Percentiles rank a stretch among this genome's conserved stretches.
phyloP scores from a whole-genome alignment of 257 asterid genomes.

The Jacaranda mimosifolia region DNA sequence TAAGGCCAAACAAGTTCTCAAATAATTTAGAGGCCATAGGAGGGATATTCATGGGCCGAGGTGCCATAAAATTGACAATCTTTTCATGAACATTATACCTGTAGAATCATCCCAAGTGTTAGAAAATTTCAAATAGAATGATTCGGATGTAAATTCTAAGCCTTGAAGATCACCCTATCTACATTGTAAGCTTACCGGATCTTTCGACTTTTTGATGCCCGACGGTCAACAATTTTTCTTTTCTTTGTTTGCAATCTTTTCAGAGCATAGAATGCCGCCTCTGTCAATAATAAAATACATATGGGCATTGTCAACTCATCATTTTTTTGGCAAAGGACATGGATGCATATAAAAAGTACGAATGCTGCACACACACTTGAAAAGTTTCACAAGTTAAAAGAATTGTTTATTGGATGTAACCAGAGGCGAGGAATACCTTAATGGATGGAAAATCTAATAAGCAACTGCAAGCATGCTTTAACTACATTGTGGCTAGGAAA shows the following conservation, averaged over 20 bases:
- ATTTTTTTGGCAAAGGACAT: neutral
- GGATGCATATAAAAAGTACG: neutral
- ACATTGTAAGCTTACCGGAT: constrained; percentile 62
- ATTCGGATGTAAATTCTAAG: neutral
- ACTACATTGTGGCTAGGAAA: neutral
- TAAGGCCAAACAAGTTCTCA: constrained; percentile 72
- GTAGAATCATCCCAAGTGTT: constrained; percentile 32
- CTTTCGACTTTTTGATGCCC: constrained; percentile 97
- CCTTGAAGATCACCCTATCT: neutral
- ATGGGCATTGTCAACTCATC: constrained; percentile 2
- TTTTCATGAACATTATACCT: constrained; percentile 93
- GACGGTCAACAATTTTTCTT: constrained; percentile 88
- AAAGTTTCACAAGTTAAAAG: neutral
- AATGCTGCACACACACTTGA: neutral
- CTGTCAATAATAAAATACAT: constrained; percentile 49
- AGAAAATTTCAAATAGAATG: constrained; percentile 1
- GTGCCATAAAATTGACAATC: constrained; percentile 91
- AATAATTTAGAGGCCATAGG: constrained; percentile 68
- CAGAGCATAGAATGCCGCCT: constrained; percentile 78
- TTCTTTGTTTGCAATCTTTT: constrained; percentile 86
- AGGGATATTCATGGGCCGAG: constrained; percentile 65
- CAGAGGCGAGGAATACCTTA: constrained; percentile 2
- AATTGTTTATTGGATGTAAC: neutral
- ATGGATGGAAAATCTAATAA: neutral
- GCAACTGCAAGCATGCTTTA: neutral